Conservation (phyloP, 2,329 filamentous ascomycete genomes). For the Aaosphaeria pasadenensis region DNA sequence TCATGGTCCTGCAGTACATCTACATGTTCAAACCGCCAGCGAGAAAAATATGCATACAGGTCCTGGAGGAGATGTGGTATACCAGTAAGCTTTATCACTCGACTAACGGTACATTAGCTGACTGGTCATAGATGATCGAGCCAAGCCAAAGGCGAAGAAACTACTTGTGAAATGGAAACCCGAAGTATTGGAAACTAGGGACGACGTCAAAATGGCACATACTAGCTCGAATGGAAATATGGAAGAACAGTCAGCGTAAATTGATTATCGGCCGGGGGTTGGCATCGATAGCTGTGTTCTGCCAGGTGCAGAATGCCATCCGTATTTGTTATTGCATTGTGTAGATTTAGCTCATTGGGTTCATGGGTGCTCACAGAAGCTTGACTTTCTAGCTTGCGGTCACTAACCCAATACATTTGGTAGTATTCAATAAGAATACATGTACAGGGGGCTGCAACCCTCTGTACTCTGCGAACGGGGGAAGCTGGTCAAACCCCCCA, state of each 20-base stretch:
- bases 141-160: conserved; percentile 50
- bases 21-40: conserved; percentile 54
- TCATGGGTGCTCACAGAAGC: too few species aligned
- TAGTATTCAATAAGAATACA: too few species aligned
- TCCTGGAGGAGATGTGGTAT: conserved; percentile 57
- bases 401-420: too few species aligned
- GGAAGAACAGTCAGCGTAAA: conserved; percentile 24
- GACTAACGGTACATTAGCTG: neutral
- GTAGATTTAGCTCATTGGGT: too few species aligned
- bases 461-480: too few species aligned
- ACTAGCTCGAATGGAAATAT: conserved; percentile 22
- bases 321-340: too few species aligned
- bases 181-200: conserved; percentile 36
- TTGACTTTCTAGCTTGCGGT: too few species aligned
- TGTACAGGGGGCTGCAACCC: too few species aligned
- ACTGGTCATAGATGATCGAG: conserved; percentile 38
- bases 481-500: too few species aligned
- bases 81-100: conserved; percentile 41
- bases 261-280: neutral
- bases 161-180: conserved; percentile 57
- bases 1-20: conserved; percentile 55
- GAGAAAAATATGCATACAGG: conserved; percentile 55
- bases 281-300: too few species aligned
- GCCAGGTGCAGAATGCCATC: too few species aligned
- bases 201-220: conserved; percentile 18